A percentile compares a stretch with the other conserved stretches of the same genome.
Conservation (phyloP, 2,329 filamentous ascomycete species). For the Gyromitra esculenta region DNA sequence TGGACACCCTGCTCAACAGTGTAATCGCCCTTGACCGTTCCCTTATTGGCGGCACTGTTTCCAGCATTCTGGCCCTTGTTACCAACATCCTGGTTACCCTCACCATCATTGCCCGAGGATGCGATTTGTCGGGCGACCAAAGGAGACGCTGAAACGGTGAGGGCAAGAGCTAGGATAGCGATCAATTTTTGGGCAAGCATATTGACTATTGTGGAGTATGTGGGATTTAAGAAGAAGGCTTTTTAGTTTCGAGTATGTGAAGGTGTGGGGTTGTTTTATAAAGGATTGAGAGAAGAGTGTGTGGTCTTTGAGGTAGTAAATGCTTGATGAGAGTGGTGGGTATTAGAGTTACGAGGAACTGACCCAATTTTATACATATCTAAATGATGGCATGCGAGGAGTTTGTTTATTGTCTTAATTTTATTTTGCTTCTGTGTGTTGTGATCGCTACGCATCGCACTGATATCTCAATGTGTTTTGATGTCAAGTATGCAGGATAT, state of each 20-base stretch:
- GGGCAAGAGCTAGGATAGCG: constrained; percentile 32
- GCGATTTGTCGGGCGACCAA: constrained; percentile 27
- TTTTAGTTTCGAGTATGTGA: not conserved
- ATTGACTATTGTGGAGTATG: not conserved
- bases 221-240: not conserved
- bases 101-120: constrained; percentile 27
- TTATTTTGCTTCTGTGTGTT: not conserved
- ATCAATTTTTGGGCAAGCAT: constrained; percentile 38
- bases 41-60: constrained; percentile 40
- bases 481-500: constrained; percentile 4
- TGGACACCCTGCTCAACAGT: constrained; percentile 48
- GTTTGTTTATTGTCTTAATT: not conserved
- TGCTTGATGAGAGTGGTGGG: constrained; percentile 1
- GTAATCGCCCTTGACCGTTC: constrained; percentile 45
- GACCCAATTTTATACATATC: constrained; percentile 22
- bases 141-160: constrained; percentile 27
- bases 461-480: not conserved
- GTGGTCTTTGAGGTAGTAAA: constrained; percentile 4
- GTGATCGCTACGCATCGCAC: not conserved
- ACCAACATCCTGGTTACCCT: constrained; percentile 44
- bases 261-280: not conserved
- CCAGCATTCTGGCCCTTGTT: constrained; percentile 48
- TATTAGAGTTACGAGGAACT: not conserved
- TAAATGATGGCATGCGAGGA: not conserved
- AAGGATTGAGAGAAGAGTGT: not conserved